Conservation (phyloP, 176 grass and related monocot species). For the Urochloa ruziziensis region DNA sequence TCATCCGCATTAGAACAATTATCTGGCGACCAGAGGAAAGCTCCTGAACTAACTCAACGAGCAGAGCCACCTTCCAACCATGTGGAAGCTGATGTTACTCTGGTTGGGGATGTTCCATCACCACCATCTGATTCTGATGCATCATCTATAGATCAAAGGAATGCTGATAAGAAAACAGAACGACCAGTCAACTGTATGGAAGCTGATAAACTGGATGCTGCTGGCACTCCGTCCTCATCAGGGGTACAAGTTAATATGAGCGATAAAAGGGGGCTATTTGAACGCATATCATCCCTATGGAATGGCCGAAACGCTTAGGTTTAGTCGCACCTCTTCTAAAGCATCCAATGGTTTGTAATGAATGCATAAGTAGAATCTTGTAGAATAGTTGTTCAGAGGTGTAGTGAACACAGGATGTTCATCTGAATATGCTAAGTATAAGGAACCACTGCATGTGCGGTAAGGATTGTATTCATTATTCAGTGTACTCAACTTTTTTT, state of each 20-base stretch:
- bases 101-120: not conserved
- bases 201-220: not conserved
- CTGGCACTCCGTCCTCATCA: not conserved
- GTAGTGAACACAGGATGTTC: not conserved
- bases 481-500: not conserved
- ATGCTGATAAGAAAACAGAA: constrained; percentile 4
- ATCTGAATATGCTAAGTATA: not conserved
- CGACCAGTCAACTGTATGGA: not conserved
- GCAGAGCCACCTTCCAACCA: not conserved
- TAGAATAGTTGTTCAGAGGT: not conserved
- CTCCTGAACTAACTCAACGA: constrained; percentile 9
- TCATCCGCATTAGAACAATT: not conserved
- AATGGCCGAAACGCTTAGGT: constrained; percentile 12
- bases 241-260: not conserved
- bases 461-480: not conserved
- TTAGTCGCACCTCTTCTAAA: not conserved
- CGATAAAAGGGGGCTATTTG: constrained; percentile 21
- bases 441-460: not conserved
- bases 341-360: not conserved
- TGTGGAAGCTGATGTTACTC: constrained; percentile 18
- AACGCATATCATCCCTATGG: constrained; percentile 20
- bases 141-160: not conserved
- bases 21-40: constrained; percentile 1
- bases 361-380: not conserved
- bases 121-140: constrained; percentile 20